phyloP scores from a whole-genome alignment of 495 filamentous ascomycete species.

The Aspergillus nanangensis region DNA sequence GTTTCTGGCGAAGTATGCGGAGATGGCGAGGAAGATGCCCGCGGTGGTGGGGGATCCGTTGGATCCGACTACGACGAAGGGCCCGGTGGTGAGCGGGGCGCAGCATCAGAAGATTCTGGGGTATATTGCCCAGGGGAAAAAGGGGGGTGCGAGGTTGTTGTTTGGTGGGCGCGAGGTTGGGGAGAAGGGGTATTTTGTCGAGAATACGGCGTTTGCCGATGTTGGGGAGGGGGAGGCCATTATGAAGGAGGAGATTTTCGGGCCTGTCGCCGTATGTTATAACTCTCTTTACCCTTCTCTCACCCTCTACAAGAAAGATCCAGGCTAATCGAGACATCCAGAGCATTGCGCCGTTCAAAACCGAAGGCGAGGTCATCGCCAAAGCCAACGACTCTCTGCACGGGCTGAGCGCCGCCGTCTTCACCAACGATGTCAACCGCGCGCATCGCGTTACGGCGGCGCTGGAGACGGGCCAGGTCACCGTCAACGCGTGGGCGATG shows the following conservation, averaged over 20 bases:
- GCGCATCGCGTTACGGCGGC: constrained; percentile 73
- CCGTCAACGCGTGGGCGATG: constrained; percentile 25
- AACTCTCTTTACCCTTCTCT: neutral
- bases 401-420: constrained; percentile 76
- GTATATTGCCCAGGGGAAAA: constrained; percentile 71
- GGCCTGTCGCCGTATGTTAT: constrained; percentile 36
- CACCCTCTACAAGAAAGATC: too few species aligned
- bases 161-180: constrained; percentile 56
- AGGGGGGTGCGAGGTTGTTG: constrained; percentile 71
- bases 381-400: constrained; percentile 84
- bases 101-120: constrained; percentile 81
- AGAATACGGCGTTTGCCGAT: constrained; percentile 45
- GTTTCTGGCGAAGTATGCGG: constrained; percentile 34
- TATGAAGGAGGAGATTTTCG: constrained; percentile 50
- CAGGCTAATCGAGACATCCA: constrained; percentile 4
- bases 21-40: constrained; percentile 4
- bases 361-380: constrained; percentile 75
- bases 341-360: constrained; percentile 55
- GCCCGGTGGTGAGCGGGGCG: constrained; percentile 73
- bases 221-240: constrained; percentile 32
- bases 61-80: constrained; percentile 64
- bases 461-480: constrained; percentile 65
- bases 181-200: constrained; percentile 42
- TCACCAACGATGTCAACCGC: constrained; percentile 70
- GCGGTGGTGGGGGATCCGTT: constrained; percentile 72